Conservation (phyloP, 176 grass and related monocot genomes). For the Pontederia crassipes region DNA sequence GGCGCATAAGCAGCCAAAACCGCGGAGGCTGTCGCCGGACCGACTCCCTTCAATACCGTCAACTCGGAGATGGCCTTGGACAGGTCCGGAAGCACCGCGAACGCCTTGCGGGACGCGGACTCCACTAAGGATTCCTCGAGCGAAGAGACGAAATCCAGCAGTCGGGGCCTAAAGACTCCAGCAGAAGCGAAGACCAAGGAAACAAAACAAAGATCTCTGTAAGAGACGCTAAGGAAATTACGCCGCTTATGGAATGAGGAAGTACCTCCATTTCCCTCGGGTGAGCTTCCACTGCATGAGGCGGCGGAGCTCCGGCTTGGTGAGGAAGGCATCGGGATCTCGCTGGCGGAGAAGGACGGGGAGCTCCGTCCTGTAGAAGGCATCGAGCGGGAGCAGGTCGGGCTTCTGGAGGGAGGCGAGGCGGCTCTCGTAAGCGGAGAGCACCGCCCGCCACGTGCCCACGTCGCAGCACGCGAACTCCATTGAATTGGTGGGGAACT, state of each 20-base stretch:
- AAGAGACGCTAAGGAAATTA: neutral
- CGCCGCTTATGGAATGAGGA: neutral
- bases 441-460: slow-evolving; percentile 43
- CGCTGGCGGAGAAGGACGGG: slow-evolving; percentile 46
- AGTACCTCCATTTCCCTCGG: slow-evolving; percentile 77
- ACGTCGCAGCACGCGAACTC: slow-evolving; percentile 48
- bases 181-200: neutral
- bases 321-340: slow-evolving; percentile 47
- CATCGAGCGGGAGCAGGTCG: slow-evolving; percentile 47
- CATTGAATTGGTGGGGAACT: slow-evolving; percentile 21
- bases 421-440: slow-evolving; percentile 45
- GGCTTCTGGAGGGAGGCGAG: slow-evolving; percentile 47
- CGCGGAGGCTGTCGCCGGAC: slow-evolving; percentile 70
- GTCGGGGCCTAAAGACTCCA: slow-evolving; percentile 46
- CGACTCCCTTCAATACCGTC: slow-evolving; percentile 65
- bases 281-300: slow-evolving; percentile 96
- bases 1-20: slow-evolving; percentile 65
- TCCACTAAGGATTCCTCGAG: slow-evolving; percentile 52
- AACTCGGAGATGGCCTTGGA: slow-evolving; percentile 53
- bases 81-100: slow-evolving; percentile 56
- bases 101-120: slow-evolving; percentile 58
- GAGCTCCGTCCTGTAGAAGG: slow-evolving; percentile 68
- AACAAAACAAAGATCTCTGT: neutral
- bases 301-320: slow-evolving; percentile 60
- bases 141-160: slow-evolving; percentile 65